A percentile compares a stretch with the other conserved stretches of the same genome.
Conservation (phyloP, 768 basidiomycete species). For the Lyophyllum shimeji region DNA sequence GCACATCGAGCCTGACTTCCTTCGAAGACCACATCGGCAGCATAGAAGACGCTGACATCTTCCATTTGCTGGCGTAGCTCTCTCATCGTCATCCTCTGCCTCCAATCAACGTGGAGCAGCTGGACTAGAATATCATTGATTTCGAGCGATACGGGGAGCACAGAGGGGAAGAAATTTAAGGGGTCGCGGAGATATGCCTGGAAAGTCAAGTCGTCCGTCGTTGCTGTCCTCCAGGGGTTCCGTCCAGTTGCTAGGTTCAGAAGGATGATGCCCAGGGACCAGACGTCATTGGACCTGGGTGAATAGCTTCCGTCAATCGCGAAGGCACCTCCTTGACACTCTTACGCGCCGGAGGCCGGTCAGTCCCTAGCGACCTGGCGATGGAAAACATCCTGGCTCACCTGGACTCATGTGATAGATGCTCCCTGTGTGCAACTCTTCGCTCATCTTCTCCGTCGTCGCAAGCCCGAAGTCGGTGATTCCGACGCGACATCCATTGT, state of each 20-base stretch:
- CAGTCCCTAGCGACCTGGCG: slow-evolving; percentile 4
- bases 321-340: slow-evolving; percentile 82
- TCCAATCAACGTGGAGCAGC: slow-evolving; percentile 73
- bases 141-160: slow-evolving; percentile 77
- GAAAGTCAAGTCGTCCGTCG: slow-evolving; percentile 82
- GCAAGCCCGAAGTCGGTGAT: slow-evolving; percentile 96
- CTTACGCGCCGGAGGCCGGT: slow-evolving; percentile 38
- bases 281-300: slow-evolving; percentile 88
- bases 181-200: slow-evolving; percentile 82
- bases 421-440: slow-evolving; percentile 93
- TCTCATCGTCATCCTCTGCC: slow-evolving; percentile 45
- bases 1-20: slow-evolving; percentile 77
- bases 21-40: slow-evolving; percentile 74
- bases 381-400: slow-evolving; percentile 27
- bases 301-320: slow-evolving; percentile 71
- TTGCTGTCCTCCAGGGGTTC: slow-evolving; percentile 95
- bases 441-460: slow-evolving; percentile 80
- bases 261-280: slow-evolving; percentile 95
- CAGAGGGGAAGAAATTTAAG: slow-evolving; percentile 74
- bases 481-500: slow-evolving; percentile 72
- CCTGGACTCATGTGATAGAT: slow-evolving; percentile 99
- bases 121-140: slow-evolving; percentile 73
- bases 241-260: slow-evolving; percentile 93
- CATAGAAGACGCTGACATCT: slow-evolving; percentile 64
- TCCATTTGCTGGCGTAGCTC: slow-evolving; percentile 60